A percentile compares a stretch with the other conserved stretches of the same genome.
These are phyloP conservation scores for Pseudomassariella vexata DNA, from an alignment of 2,329 filamentous ascomycete species.

Conservation along the genomic window DNA sequence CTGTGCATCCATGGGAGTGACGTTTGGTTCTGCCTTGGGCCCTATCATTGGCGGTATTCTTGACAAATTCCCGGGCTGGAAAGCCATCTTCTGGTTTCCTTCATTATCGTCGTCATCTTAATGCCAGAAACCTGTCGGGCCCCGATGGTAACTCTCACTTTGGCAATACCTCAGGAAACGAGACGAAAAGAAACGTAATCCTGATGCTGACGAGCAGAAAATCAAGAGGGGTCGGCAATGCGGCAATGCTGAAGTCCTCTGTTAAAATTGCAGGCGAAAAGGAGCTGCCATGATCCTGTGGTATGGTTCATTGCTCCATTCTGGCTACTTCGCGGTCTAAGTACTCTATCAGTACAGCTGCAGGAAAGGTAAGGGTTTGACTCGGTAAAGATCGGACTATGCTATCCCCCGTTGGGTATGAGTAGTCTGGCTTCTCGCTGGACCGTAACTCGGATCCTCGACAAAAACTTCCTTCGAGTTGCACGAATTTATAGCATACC, in stretches of 20 bases:
- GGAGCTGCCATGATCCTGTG: too few species aligned
- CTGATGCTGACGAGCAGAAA: too few species aligned
- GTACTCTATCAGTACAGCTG: too few species aligned
- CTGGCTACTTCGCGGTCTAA: too few species aligned
- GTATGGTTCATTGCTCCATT: too few species aligned
- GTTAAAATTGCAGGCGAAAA: too few species aligned
- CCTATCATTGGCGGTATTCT: slow-evolving; percentile 29
- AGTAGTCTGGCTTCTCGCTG: slow-evolving; percentile 8
- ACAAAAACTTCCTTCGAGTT: slow-evolving; percentile 18
- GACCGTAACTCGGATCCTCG: slow-evolving; percentile 10
- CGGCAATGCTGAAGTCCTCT: too few species aligned
- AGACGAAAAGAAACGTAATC: too few species aligned
- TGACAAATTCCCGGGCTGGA: slow-evolving; percentile 29
- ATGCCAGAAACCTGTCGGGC: slow-evolving; percentile 4
- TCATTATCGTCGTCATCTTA: neutral
- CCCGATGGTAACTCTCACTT: too few species aligned
- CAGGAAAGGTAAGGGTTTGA: slow-evolving; percentile 12
- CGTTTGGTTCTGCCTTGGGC: slow-evolving; percentile 26
- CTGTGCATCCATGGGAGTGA: slow-evolving; percentile 25
- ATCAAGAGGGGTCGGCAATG: too few species aligned
- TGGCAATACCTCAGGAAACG: too few species aligned
- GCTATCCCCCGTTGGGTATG: slow-evolving; percentile 9
- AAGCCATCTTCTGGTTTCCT: slow-evolving; percentile 37
- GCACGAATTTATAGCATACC: slow-evolving; percentile 9
- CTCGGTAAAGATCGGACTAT: slow-evolving; percentile 9